Base-by-base conservation (phyloP, 345 rosid species). In the Melastoma malabathricum region DNA sequence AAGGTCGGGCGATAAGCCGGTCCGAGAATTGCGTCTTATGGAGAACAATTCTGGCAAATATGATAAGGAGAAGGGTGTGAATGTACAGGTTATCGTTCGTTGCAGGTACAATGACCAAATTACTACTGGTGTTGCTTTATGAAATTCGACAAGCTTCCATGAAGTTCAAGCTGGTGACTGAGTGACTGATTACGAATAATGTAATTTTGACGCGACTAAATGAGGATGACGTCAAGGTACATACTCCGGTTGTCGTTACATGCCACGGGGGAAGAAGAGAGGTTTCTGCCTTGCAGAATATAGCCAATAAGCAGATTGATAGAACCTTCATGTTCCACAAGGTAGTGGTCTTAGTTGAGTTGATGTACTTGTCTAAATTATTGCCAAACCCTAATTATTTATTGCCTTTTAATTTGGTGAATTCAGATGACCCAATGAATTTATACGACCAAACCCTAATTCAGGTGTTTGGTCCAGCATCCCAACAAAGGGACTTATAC, bases 251-350 rank as follows among this genome's bases (percentile, higher is more conserved):
- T 60, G 98, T 87, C 68, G 75, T 92, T 51, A 74, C 97, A 3
- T 92, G 94, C 59, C 75, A 83, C 45, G 98, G 87, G 59, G 72
- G 75, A 17, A 83, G 90, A 65, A 73, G 84, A 74, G 98, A 87
- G 83, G 95, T 92, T 70, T 63, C 75, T 13, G 88, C 98, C 1
- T 64, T 81, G 51, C 98, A 92, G 71, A 83, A 56, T 62, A 92
- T 92, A 63, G 95, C 97, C 54, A 84, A 83, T 65, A 92, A 92
- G 72, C 96, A 92, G 68, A 87, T 92, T 73, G 98, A 87, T 68
- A 77, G 95, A 67, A 83, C 86, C 61, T 92, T 92, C 66, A 77
- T 76, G 64, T 92, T 92, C 60, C 97, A 92, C 66, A 92, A 77
- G 98, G 98, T 86, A 61, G 55, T 34, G 41, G 41, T 34, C 12